phyloP scores from a whole-genome alignment of 2,329 filamentous ascomycete genomes.

The Tolypocladium album region DNA sequence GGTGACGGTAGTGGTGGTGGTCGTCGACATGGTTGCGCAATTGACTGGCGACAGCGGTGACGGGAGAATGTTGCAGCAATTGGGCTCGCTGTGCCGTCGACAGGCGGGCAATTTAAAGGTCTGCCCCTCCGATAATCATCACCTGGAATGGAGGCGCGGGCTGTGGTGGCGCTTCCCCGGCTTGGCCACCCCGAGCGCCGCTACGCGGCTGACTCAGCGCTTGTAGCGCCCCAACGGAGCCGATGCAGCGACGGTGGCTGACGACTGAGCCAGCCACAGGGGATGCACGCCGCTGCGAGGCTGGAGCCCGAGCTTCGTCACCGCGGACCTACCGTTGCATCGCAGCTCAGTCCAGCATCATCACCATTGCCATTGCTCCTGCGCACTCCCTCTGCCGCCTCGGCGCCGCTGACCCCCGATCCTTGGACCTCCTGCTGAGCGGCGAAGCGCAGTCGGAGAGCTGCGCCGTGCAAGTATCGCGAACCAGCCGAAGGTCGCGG shows the following conservation, averaged over 20 bases:
- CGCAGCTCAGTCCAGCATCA: constrained; percentile 1
- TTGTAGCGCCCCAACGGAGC: too few relatives aligned
- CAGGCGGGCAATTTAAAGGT: neutral
- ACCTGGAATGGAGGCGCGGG: neutral
- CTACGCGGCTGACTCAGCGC: neutral
- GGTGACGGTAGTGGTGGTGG: constrained; percentile 25
- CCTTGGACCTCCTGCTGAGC: neutral
- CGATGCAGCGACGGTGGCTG: neutral
- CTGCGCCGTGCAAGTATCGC: neutral
- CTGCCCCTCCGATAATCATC: neutral
- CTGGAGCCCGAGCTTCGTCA: constrained; percentile 18
- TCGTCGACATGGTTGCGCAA: constrained; percentile 8
- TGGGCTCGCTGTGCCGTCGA: neutral
- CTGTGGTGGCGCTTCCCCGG: neutral
- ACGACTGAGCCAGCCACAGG: neutral
- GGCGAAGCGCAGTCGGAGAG: neutral
- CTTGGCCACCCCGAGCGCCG: neutral
- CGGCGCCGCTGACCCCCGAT: neutral
- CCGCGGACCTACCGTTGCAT: constrained; percentile 5
- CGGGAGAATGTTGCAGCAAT: neutral
- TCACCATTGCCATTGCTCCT: neutral
- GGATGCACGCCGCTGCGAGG: constrained; percentile 6
- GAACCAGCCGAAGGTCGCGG: neutral
- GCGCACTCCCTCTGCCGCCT: neutral
- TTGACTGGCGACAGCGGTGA: neutral